Percentiles rank a stretch among this genome's conserved stretches.
These are phyloP conservation scores for Leucoagaricus sp. DNA, from an alignment of 1,284 basidiomycete species.

Conservation along the genomic window DNA sequence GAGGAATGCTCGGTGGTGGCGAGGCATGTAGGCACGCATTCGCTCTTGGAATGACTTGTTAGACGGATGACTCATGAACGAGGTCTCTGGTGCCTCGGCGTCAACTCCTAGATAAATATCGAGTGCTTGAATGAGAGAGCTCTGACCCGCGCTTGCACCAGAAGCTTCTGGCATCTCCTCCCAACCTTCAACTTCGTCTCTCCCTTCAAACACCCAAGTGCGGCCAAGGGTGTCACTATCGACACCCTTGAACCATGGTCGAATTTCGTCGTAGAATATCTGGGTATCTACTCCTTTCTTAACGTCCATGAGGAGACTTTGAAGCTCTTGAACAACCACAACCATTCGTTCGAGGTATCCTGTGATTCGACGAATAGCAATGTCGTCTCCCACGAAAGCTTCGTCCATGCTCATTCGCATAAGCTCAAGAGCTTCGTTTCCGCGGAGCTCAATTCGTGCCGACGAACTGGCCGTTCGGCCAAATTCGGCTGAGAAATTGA, in stretches of 20 bases:
- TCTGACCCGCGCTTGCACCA: constrained; percentile 92
- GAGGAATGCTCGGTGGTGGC: constrained; percentile 86
- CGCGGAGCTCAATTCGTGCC: constrained; percentile 89
- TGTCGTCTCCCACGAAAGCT: constrained; percentile 83
- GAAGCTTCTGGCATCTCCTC: constrained; percentile 55
- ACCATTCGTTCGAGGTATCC: constrained; percentile 71
- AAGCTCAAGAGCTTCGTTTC: constrained; percentile 81
- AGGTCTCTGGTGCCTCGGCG: constrained; percentile 29
- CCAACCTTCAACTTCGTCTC: constrained; percentile 37
- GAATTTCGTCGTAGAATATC: constrained; percentile 82
- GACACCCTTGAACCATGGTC: constrained; percentile 92
- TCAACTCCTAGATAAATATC: constrained; percentile 90
- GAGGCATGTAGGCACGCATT: constrained; percentile 90
- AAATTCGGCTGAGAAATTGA: too few species aligned
- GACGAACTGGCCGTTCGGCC: too few species aligned
- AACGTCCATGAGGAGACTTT: constrained; percentile 61
- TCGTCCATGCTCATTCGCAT: constrained; percentile 94
- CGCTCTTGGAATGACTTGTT: constrained; percentile 64
- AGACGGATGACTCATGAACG: constrained; percentile 36
- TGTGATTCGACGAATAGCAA: constrained; percentile 75
- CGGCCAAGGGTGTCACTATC: constrained; percentile 59
- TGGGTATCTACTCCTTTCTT: constrained; percentile 77
- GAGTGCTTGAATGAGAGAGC: constrained; percentile 84
- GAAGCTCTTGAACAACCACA: constrained; percentile 67
- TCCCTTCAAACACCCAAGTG: constrained; percentile 78